phyloP scores from a whole-genome alignment of 2,329 filamentous ascomycete species.

The Aspergillus viridinutans region DNA sequence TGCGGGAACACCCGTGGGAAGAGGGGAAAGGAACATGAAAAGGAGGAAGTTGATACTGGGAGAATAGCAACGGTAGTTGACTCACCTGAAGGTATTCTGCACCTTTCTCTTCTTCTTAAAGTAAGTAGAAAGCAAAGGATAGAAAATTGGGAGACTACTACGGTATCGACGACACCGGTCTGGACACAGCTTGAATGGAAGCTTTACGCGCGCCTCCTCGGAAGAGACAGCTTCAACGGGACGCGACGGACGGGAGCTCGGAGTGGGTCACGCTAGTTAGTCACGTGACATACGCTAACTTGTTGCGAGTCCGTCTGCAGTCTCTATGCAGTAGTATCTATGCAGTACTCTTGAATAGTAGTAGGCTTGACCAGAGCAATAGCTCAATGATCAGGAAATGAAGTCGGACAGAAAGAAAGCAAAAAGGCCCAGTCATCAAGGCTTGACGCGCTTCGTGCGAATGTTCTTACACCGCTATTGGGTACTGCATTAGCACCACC shows the following conservation, averaged over 20 bases:
- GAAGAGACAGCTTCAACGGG: not conserved
- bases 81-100: not conserved
- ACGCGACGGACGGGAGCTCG: not conserved
- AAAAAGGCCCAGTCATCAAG: not conserved
- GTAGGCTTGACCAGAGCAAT: not conserved
- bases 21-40: not conserved
- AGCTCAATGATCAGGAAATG: not conserved
- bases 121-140: not conserved
- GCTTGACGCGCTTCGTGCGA: not conserved
- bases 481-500: not conserved
- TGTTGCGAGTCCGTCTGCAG: not conserved
- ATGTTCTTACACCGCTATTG: not conserved
- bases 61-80: not conserved
- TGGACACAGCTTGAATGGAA: not conserved
- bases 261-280: not conserved
- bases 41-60: not conserved
- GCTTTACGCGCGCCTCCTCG: not conserved
- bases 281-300: not conserved
- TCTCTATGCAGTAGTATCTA: not conserved
- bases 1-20: not conserved
- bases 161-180: not conserved
- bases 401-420: not conserved
- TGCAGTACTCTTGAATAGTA: not conserved
- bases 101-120: not conserved
- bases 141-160: not conserved